Percentiles rank a stretch among this genome's conserved stretches.
phyloP scores from a whole-genome alignment of 805 yeast species.

The Saturnispora silvae region DNA sequence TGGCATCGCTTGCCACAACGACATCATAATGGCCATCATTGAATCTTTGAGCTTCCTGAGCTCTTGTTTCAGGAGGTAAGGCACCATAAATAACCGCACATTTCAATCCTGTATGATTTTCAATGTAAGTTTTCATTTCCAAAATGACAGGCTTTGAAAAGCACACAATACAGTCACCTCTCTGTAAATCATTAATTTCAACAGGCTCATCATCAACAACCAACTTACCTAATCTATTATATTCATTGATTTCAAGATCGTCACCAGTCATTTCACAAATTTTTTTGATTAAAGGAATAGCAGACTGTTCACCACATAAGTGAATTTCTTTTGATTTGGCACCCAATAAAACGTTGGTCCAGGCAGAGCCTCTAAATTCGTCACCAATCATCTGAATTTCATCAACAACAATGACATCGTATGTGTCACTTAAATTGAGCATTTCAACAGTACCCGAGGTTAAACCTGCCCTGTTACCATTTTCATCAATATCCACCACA shows the following conservation, averaged over 20 bases:
- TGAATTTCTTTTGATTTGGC: constrained; percentile 79
- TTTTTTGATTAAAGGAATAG: constrained; percentile 54
- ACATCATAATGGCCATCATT: constrained; percentile 72
- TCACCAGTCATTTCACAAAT: constrained; percentile 71
- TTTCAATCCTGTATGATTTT: constrained; percentile 44
- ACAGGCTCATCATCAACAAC: constrained; percentile 38
- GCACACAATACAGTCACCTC: constrained; percentile 86
- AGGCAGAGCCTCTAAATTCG: constrained; percentile 73
- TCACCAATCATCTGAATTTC: constrained; percentile 95
- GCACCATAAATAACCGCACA: constrained; percentile 94
- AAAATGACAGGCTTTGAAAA: constrained; percentile 71
- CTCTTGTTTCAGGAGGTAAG: constrained; percentile 88
- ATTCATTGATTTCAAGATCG: constrained; percentile 55
- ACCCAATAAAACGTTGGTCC: constrained; percentile 88
- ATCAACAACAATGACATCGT: constrained; percentile 87
- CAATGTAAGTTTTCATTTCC: constrained; percentile 59
- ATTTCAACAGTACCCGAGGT: constrained; percentile 91
- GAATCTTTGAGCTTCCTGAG: constrained; percentile 70
- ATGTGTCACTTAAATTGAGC: constrained; percentile 56
- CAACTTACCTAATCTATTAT: constrained; percentile 67
- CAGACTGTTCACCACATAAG: constrained; percentile 86
- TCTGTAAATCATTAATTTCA: constrained; percentile 31
- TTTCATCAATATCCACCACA: constrained; percentile 53
- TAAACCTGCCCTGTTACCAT: constrained; percentile 63
- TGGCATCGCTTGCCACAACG: constrained; percentile 92